Percentiles rank a stretch among this genome's conserved stretches.
Evolutionary conservation across 108 stramenopile genomes (phyloP).

Genomic region (Nitzschia putrida): DNA sequence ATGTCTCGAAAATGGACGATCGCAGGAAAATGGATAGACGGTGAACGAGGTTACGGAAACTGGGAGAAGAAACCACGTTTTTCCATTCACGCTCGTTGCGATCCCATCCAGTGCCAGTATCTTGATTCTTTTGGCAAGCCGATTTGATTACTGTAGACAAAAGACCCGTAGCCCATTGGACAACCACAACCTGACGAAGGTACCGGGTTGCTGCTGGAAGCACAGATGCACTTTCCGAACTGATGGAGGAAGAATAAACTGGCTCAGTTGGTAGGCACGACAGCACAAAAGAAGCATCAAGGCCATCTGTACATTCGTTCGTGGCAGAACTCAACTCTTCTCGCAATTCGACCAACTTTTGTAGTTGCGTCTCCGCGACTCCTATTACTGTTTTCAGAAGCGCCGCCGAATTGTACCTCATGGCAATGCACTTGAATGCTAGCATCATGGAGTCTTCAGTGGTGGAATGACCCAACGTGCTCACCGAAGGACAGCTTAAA

Average conservation of each 20-base stretch:
- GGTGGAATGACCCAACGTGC: constrained; percentile 75
- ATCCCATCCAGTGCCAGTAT: constrained; percentile 50
- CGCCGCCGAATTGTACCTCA: constrained; percentile 56
- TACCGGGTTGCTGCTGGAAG: constrained; percentile 28
- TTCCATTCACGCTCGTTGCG: constrained; percentile 71
- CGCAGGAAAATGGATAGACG: constrained; percentile 57
- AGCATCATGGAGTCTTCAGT: constrained; percentile 61
- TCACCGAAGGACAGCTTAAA: constrained; percentile 72
- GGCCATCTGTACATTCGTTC: constrained; percentile 13
- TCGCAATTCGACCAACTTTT: constrained; percentile 33
- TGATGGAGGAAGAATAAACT: constrained; percentile 35
- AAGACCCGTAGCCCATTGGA: constrained; percentile 67
- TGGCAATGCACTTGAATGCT: constrained; percentile 66
- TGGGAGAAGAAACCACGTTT: constrained; percentile 57
- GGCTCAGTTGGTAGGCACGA: constrained; percentile 55
- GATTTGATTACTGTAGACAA: constrained; percentile 62
- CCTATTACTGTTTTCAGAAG: constrained; percentile 57
- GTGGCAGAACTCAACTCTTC: constrained; percentile 3
- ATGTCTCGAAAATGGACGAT: constrained; percentile 72
- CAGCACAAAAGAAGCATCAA: constrained; percentile 52
- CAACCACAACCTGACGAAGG: constrained; percentile 47
- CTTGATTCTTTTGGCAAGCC: constrained; percentile 54
- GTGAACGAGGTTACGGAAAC: constrained; percentile 50
- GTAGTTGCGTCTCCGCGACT: constrained; percentile 43
- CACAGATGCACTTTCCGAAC: neutral